A percentile compares a stretch with the other conserved stretches of the same genome.
Conservation (phyloP, 257 asterid genomes). For the Fraxinus anomala region DNA sequence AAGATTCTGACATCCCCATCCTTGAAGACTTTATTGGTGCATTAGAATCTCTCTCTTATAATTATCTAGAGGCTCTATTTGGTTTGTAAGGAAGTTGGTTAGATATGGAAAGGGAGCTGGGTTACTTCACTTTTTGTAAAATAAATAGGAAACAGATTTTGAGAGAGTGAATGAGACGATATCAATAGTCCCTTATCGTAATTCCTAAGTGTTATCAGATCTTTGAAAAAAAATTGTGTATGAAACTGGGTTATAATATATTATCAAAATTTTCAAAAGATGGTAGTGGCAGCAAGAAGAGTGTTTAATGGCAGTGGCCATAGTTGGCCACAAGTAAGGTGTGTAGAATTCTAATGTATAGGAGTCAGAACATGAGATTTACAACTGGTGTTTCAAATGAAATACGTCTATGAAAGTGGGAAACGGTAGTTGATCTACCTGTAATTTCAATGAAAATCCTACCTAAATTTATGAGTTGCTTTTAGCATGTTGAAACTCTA, state of each 20-base stretch:
- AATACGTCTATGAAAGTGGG: not conserved
- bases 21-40: not conserved
- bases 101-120: not conserved
- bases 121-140: not conserved
- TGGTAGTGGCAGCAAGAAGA: not conserved
- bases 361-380: not conserved
- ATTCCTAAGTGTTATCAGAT: not conserved
- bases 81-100: not conserved
- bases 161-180: not conserved
- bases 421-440: not conserved
- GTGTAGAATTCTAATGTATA: not conserved
- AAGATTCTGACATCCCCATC: not conserved
- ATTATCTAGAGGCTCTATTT: not conserved
- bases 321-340: not conserved
- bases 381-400: not conserved
- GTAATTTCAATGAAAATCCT: not conserved
- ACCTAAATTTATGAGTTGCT: not conserved
- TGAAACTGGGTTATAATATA: not conserved
- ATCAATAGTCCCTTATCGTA: not conserved
- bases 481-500: not conserved
- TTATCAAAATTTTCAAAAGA: not conserved
- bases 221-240: not conserved
- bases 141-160: not conserved
- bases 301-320: not conserved
- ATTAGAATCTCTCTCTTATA: not conserved